These are phyloP conservation scores for Rosa multiflora DNA, from an alignment of 306 rosid genomes.

Conservation along the genomic window DNA sequence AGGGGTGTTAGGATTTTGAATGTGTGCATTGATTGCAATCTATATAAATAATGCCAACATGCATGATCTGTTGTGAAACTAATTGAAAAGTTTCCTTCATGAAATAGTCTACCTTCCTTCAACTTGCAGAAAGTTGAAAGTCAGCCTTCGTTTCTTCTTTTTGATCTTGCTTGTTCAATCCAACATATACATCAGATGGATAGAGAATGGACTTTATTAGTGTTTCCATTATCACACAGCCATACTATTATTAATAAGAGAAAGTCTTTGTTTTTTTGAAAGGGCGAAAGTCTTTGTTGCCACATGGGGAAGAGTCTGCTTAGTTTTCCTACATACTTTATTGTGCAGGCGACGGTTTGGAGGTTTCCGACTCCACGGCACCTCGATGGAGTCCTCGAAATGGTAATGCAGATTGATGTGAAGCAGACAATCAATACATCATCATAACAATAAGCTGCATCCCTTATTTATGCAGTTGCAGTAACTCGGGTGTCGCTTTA, in stretches of 20 bases:
- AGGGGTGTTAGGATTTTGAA: background rate
- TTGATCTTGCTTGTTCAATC: background rate
- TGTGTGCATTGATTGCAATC: background rate
- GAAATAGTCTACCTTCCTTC: background rate
- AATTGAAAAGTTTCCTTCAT: background rate
- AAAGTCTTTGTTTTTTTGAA: too few species aligned
- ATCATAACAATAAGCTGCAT: background rate
- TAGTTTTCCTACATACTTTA: background rate
- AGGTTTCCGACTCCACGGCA: constrained; percentile 45
- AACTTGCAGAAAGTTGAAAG: background rate
- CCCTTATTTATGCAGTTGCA: background rate
- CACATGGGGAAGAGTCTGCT: background rate
- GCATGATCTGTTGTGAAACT: background rate
- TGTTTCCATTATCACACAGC: background rate
- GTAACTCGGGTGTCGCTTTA: background rate
- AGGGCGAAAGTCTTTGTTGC: background rate
- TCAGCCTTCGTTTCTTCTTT: background rate
- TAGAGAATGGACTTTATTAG: background rate
- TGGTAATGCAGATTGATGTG: background rate
- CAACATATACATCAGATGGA: background rate
- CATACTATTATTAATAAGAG: background rate
- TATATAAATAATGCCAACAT: too few species aligned
- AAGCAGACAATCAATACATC: background rate
- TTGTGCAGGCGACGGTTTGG: constrained; percentile 81
- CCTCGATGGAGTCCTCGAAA: background rate